Base-by-base conservation (phyloP, 441 rosid genomes). In the Viola pubescens region DNA sequence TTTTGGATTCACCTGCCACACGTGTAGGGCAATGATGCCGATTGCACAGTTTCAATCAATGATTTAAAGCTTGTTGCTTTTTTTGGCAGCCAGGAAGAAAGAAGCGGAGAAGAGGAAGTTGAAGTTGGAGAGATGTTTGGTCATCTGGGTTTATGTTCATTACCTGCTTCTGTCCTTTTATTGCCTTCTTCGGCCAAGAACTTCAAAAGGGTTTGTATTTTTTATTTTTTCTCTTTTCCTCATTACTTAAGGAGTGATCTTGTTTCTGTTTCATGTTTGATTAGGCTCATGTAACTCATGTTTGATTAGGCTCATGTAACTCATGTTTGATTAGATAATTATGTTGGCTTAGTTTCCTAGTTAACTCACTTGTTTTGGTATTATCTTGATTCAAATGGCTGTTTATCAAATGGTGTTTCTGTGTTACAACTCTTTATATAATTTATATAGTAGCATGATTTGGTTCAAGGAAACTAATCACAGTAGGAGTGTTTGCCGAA, bases 41-140 rank as follows among this genome's bases (percentile, higher is more conserved):
- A 42, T 42, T 14, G 6, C 26, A 1, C 9, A 4, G 2, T 5
- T 46, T 9, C 39, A 8, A 3, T 26, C 34, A 26, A 1, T 26
- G 19, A 6, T 57, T 43, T 16, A 57, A 26, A 19, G 51, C 37
- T 34, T 4, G 0, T 6, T 44, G 44, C 26, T 53, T 61, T 34
- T 3, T 47, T 47, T 9, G 45, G 12, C 19, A 19, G 43, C 66
- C 48, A 60, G 19, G 61, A 65, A 10, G 64, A 10, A n/a, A 62
- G 44, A 54, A 46, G 16, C 0, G 7, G 42, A 39, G 48, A 19
- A 54, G 5, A 7, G 39, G 39, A 40, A 43, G 34, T 9, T 10
- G 4, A 4, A 8, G 2, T 46, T 12, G 10, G 9, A 37, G 61
- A 52, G 64, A 76, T 78, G 86, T 49, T 62, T 41, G 14, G 62